Evolutionary conservation across 805 yeast genomes (phyloP).

Genomic region (Isabelozyma rhagii): DNA sequence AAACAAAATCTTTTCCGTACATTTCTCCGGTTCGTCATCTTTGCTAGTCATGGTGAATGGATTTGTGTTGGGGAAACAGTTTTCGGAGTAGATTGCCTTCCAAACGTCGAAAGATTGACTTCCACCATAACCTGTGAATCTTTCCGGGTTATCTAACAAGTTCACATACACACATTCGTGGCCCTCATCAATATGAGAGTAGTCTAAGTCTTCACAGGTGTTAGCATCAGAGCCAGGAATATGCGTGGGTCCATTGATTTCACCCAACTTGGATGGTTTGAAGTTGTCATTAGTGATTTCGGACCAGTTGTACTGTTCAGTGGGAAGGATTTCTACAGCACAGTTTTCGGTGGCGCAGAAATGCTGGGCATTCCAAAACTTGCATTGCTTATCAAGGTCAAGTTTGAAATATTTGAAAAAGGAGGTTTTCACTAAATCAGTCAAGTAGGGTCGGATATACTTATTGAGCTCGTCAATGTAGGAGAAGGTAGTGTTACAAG

Average conservation of each 20-base stretch:
- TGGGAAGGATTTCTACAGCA: constrained; percentile 71
- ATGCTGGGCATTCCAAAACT: constrained; percentile 80
- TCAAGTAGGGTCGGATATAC: constrained; percentile 46
- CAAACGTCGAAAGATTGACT: constrained; percentile 88
- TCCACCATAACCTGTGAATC: constrained; percentile 96
- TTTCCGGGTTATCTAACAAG: constrained; percentile 83
- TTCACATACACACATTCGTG: constrained; percentile 81
- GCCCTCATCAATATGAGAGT: constrained; percentile 65
- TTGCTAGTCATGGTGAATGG: constrained; percentile 32
- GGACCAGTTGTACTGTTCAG: constrained; percentile 67
- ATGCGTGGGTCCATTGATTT: constrained; percentile 22
- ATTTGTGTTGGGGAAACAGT: constrained; percentile 66
- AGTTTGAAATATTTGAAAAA: constrained; percentile 87
- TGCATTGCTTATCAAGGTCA: constrained; percentile 79
- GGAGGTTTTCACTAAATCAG: constrained; percentile 61
- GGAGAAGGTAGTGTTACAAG: constrained; percentile 44
- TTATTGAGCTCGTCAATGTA: constrained; percentile 38
- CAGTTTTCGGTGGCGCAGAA: constrained; percentile 85
- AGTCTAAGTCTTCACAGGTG: constrained; percentile 51
- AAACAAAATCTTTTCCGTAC: constrained; percentile 85
- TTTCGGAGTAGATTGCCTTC: constrained; percentile 88
- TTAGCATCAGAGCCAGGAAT: constrained; percentile 4
- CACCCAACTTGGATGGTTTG: constrained; percentile 70
- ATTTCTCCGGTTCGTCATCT: constrained; percentile 42
- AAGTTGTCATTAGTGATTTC: constrained; percentile 56